phyloP scores from a whole-genome alignment of 2,329 filamentous ascomycete species.

The Aspergillus sp. region DNA sequence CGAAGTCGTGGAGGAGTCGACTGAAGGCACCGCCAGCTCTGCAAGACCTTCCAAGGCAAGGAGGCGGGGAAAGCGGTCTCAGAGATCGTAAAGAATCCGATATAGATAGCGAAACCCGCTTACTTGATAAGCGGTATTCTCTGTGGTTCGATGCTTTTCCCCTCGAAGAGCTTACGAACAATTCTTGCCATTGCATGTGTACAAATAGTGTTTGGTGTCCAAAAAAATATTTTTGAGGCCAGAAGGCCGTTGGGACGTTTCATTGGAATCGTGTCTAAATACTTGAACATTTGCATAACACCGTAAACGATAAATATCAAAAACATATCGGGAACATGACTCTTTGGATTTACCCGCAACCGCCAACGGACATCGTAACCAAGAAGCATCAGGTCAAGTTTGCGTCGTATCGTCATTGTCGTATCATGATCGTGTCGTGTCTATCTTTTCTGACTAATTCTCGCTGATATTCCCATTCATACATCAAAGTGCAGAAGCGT shows the following conservation, averaged over 20 bases:
- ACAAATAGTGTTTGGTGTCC: conserved; percentile 1
- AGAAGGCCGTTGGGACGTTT: background rate
- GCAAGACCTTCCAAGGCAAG: conserved; percentile 27
- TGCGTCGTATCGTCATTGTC: conserved; percentile 25
- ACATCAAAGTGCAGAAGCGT: too few species aligned
- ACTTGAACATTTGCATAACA: background rate
- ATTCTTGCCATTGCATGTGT: background rate
- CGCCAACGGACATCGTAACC: conserved; percentile 1
- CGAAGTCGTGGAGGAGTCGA: conserved; percentile 21
- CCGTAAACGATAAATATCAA: background rate
- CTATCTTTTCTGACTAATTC: conserved; percentile 6
- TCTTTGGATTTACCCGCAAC: conserved; percentile 13
- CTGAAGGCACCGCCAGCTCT: conserved; percentile 28
- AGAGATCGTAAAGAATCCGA: conserved; percentile 25
- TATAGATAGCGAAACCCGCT: background rate
- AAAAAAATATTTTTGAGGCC: background rate
- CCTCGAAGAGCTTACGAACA: background rate
- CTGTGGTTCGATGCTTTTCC: background rate
- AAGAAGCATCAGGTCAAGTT: conserved; percentile 11
- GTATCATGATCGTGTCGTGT: conserved; percentile 21
- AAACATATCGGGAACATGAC: background rate
- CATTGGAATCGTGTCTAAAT: background rate
- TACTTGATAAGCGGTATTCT: background rate
- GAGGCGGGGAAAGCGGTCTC: conserved; percentile 32
- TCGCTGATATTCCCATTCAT: background rate